phyloP scores from a whole-genome alignment of 139 green algal species.

The Chlorella sp. region DNA sequence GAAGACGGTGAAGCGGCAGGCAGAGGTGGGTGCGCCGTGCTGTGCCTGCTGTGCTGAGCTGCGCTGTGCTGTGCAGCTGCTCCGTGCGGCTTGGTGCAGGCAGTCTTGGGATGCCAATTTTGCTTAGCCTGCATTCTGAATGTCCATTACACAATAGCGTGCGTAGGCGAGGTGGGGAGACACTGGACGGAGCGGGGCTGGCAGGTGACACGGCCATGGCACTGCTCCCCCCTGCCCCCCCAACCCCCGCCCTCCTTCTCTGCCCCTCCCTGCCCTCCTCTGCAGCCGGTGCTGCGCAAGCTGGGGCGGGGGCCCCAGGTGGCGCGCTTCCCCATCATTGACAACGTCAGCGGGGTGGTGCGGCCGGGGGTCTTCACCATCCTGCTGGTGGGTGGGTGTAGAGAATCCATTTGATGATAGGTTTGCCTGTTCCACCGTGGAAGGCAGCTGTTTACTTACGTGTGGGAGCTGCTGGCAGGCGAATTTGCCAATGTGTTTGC shows the following conservation, averaged over 20 bases:
- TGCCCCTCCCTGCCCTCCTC: background rate
- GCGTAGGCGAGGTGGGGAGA: background rate
- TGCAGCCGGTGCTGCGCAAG: conserved; percentile 13
- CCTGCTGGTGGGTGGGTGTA: conserved; percentile 37
- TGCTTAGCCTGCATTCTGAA: too few species aligned
- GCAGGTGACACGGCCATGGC: background rate
- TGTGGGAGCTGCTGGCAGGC: too few species aligned
- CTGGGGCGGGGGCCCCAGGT: conserved; percentile 12
- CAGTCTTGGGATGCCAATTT: background rate
- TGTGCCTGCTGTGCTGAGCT: too few species aligned
- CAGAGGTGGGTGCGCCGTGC: conserved; percentile 28
- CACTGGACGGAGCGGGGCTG: too few species aligned
- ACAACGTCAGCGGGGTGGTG: conserved; percentile 20
- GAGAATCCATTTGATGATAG: too few species aligned
- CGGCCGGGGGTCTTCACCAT: conserved; percentile 38
- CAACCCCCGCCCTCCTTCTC: background rate
- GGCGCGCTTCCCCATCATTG: conserved; percentile 33
- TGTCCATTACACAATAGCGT: background rate
- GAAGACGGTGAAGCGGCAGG: conserved; percentile 11
- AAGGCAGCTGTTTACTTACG: too few species aligned
- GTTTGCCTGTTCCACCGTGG: too few species aligned
- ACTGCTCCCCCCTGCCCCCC: background rate
- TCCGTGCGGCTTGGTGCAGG: background rate
- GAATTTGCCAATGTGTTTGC: too few species aligned
- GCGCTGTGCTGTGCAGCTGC: background rate